Evolutionary conservation across 257 asterid species (phyloP).

Genomic region (Sherardia arvensis): DNA sequence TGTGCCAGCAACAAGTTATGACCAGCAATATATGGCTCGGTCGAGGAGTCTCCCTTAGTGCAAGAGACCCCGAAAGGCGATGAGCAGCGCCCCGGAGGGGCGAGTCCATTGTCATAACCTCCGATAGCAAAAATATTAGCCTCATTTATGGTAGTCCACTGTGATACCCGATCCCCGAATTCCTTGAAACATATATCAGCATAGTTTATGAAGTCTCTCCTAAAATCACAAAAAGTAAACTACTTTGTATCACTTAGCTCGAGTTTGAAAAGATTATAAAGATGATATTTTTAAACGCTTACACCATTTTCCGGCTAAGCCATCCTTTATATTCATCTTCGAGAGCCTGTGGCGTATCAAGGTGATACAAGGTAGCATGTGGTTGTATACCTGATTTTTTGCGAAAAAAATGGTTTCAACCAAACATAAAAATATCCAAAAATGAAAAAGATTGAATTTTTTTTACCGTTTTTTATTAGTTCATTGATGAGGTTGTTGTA

Average conservation of each 20-base stretch:
- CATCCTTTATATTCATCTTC: constrained; percentile 52
- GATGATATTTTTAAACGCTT: constrained; percentile 4
- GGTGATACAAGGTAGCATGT: constrained; percentile 37
- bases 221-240: constrained; percentile 3
- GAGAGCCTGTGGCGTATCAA: constrained; percentile 50
- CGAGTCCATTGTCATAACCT: constrained; percentile 32
- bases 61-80: constrained; percentile 14
- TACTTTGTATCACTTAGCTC: background rate
- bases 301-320: constrained; percentile 45
- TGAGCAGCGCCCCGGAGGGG: constrained; percentile 45
- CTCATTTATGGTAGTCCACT: constrained; percentile 60
- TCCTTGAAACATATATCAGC: constrained; percentile 50
- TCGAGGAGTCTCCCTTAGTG: constrained; percentile 28
- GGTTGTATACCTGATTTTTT: constrained; percentile 45
- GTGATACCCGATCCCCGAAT: constrained; percentile 45
- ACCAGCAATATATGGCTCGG: constrained; percentile 38
- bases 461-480: constrained; percentile 33
- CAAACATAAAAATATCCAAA: background rate
- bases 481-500: constrained; percentile 51
- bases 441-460: background rate
- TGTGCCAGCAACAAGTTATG: constrained; percentile 47
- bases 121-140: constrained; percentile 33
- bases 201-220: constrained; percentile 43
- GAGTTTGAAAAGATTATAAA: background rate
- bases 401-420: background rate